Evolutionary conservation across 192 early-diverging fungal genomes (phyloP), one percentile per base, ranked within the genome.

Genomic region (Chytriomyces sp.): DNA sequence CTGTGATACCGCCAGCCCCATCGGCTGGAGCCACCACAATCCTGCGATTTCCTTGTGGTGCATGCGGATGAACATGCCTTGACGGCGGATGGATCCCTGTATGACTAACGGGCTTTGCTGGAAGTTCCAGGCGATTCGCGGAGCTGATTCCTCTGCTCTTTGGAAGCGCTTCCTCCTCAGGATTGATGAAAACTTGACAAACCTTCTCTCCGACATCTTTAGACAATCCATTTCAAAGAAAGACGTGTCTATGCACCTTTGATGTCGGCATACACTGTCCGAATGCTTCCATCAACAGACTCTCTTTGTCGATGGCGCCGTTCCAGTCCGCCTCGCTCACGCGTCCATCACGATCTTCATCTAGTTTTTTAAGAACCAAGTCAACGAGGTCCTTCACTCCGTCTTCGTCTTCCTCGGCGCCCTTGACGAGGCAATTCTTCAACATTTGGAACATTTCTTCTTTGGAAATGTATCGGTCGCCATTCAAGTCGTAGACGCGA

Each of bases 361-460:
- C 86, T 34, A 86, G 69, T 75, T 88, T 86, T 59, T 85, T 88
- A 38, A 88, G 59, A 12, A 83, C 82, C 17, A 88, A 55, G 59
- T 88, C 86, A 4, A 88, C 86, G 17, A 88, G 75, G 62, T 86
- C 84, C 60, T 88, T 88, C 28, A 88, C 86, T 17, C 86, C 86
- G 61, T 86, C 86, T 70, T 86, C 86, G 71, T 86, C 86, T 74
- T 84, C 83, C 70, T 88, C 84, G 62, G 80, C 78, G 6, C 79
- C 85, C 31, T 81, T 78, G 19, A 87, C 81, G 22, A 87, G 74
- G 39, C 80, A 83, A 72, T 86, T 86, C 39, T 86, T 87, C 4
- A 88, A 68, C 81, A 88, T 83, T 63, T 86, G 85, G 70, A 79
- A 88, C 86, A 88, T 88, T 72, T 88, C 86, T 53, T 88, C 86